phyloP scores from a whole-genome alignment of 2,329 filamentous ascomycete genomes.

The Fusarium subglutinans region DNA sequence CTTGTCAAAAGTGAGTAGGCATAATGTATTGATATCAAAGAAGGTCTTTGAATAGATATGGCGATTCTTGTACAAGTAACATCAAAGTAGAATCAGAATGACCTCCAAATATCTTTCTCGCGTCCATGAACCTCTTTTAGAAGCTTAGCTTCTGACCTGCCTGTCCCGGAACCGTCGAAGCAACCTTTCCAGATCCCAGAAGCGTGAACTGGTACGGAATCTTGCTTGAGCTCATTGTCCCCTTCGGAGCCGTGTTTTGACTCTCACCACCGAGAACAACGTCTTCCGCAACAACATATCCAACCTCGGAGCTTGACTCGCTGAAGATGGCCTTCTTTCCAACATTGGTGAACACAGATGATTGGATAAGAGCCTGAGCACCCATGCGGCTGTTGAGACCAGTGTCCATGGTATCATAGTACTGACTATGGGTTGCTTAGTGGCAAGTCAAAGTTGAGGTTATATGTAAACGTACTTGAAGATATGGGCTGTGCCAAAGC shows the following conservation, averaged over 20 bases:
- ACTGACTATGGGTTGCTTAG: conserved; percentile 19
- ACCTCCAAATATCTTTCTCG: background rate
- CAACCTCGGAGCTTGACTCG: conserved; percentile 24
- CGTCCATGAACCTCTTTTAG: background rate
- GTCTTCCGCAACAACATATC: conserved; percentile 30
- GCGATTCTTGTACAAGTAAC: rapidly evolving
- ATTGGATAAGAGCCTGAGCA: conserved; percentile 37
- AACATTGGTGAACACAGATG: conserved; percentile 35
- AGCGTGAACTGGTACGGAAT: conserved; percentile 29
- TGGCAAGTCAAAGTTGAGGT: rapidly evolving
- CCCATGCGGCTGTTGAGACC: conserved; percentile 39
- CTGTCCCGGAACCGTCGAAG: conserved; percentile 17
- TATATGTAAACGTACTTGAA: conserved; percentile 34
- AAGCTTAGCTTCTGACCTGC: conserved; percentile 30
- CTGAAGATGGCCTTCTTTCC: conserved; percentile 41
- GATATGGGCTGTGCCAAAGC: conserved; percentile 69
- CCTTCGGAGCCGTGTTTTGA: conserved; percentile 20
- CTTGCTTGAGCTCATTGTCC: background rate
- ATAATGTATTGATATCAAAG: too few species aligned
- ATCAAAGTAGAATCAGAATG: rapidly evolving
- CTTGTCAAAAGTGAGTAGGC: background rate
- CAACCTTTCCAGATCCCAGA: conserved; percentile 24
- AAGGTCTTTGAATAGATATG: background rate
- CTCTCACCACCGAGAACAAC: conserved; percentile 26
- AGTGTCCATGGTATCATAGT: conserved; percentile 40